A percentile compares a stretch with the other conserved stretches of the same genome.
Conservation (phyloP, 1,139 yeast species). For the Taiozyma sp. region DNA sequence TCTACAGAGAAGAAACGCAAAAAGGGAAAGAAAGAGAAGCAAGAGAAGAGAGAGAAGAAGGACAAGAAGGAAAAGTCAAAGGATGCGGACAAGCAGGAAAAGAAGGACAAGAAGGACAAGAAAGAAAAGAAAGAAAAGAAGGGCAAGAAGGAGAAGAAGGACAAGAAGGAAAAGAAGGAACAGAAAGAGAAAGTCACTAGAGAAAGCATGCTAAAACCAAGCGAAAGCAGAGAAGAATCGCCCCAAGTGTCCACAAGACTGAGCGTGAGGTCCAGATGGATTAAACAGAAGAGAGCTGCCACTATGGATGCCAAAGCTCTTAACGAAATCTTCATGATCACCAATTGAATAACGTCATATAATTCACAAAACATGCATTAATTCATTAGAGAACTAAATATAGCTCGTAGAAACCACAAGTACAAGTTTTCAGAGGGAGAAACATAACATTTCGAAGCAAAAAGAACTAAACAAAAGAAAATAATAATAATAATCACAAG, state of each 20-base stretch:
- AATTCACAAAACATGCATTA: not conserved
- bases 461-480: not conserved
- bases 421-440: not conserved
- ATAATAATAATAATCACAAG: not conserved
- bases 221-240: slow-evolving; percentile 27
- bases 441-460: not conserved
- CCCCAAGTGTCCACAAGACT: slow-evolving; percentile 53
- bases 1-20: slow-evolving; percentile 24
- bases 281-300: slow-evolving; percentile 84
- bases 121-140: slow-evolving; percentile 28
- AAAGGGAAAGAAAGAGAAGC: slow-evolving; percentile 23
- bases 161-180: slow-evolving; percentile 24
- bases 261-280: slow-evolving; percentile 81
- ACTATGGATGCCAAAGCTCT: slow-evolving; percentile 84
- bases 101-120: slow-evolving; percentile 28
- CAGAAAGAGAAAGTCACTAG: slow-evolving; percentile 27
- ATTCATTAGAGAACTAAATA: not conserved
- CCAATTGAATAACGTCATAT: slow-evolving; percentile 28
- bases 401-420: not conserved
- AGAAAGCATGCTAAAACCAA: slow-evolving; percentile 37
- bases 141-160: slow-evolving; percentile 21
- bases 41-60: slow-evolving; percentile 24
- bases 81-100: slow-evolving; percentile 5
- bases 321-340: slow-evolving; percentile 88
- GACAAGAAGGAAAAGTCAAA: slow-evolving; percentile 17